Conservation (phyloP, 768 basidiomycete species). For the Gloeopeniophorella convolvens region DNA sequence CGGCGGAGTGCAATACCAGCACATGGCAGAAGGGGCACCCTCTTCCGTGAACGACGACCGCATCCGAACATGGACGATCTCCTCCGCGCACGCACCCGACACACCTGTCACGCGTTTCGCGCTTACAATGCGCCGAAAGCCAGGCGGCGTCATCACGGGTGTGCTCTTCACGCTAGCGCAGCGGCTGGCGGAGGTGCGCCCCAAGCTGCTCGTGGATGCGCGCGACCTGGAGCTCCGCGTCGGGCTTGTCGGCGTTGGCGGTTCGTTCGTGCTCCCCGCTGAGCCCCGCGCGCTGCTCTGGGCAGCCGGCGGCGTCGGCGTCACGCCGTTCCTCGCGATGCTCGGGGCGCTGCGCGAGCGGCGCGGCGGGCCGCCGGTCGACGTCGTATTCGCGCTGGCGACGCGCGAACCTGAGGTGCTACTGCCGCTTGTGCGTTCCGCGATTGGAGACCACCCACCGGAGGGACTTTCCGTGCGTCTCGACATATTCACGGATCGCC, state of each 20-base stretch:
- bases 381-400: constrained; percentile 44
- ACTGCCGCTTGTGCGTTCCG: constrained; percentile 35
- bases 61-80: constrained; percentile 61
- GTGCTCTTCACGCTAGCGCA: constrained; percentile 45
- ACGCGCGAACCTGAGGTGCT: constrained; percentile 50
- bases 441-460: constrained; percentile 21
- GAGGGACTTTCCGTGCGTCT: constrained; percentile 27
- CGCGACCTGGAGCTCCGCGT: constrained; percentile 38
- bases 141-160: constrained; percentile 47
- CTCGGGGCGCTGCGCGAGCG: constrained; percentile 25
- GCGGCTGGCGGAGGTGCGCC: too few species aligned
- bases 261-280: constrained; percentile 41
- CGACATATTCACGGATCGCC: constrained; percentile 36
- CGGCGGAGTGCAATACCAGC: too few species aligned
- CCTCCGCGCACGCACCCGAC: constrained; percentile 33
- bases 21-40: too few species aligned
- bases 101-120: constrained; percentile 29
- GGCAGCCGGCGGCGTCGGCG: constrained; percentile 60
- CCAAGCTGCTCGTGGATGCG: too few species aligned
- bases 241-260: constrained; percentile 46
- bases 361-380: constrained; percentile 24
- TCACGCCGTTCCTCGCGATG: constrained; percentile 63
- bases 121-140: constrained; percentile 51
- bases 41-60: constrained; percentile 53
- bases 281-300: constrained; percentile 37